Percentiles rank a stretch among this genome's conserved stretches.
Evolutionary conservation across 306 rosid species (phyloP).

Genomic region (Prunus padus): DNA sequence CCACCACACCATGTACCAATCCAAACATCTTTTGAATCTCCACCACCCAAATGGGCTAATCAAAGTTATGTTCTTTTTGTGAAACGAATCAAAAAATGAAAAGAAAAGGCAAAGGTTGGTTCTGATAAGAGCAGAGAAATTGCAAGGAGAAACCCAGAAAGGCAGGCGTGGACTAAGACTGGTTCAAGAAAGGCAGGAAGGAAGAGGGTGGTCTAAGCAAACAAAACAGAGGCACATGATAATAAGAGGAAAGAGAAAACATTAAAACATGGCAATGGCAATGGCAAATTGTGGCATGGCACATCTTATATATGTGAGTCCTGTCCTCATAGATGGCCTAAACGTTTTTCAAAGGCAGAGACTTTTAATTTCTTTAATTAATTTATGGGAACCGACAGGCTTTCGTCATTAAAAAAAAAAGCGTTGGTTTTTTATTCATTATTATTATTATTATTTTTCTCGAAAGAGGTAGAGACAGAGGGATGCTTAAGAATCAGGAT

Average conservation of each 20-base stretch:
- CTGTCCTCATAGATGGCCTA: slow-evolving; percentile 16
- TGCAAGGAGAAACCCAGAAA: slow-evolving; percentile 4
- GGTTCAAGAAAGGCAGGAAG: slow-evolving; percentile 53
- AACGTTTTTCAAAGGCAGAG: slow-evolving; percentile 16
- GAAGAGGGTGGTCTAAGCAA: slow-evolving; percentile 7
- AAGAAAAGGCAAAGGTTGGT: background rate
- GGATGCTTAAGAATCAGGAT: background rate
- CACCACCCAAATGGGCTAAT: background rate
- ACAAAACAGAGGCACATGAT: slow-evolving; percentile 5
- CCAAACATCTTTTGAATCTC: slow-evolving; percentile 39
- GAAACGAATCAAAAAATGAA: too few relatives aligned
- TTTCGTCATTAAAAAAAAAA: slow-evolving; percentile 7
- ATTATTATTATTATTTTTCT: background rate
- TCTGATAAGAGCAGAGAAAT: background rate
- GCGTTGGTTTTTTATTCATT: slow-evolving; percentile 2
- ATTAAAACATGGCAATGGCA: background rate
- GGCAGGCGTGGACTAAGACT: slow-evolving; percentile 44
- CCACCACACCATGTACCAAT: slow-evolving; percentile 33
- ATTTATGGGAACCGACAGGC: slow-evolving; percentile 5
- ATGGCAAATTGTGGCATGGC: slow-evolving; percentile 5
- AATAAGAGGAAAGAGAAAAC: background rate
- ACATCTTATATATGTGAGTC: slow-evolving; percentile 1
- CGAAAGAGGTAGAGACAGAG: background rate
- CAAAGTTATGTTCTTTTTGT: too few relatives aligned
- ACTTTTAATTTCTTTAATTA: slow-evolving; percentile 1